Base-by-base conservation (phyloP, 2,329 filamentous ascomycete genomes). In the Paraconiothyrium brasiliense region DNA sequence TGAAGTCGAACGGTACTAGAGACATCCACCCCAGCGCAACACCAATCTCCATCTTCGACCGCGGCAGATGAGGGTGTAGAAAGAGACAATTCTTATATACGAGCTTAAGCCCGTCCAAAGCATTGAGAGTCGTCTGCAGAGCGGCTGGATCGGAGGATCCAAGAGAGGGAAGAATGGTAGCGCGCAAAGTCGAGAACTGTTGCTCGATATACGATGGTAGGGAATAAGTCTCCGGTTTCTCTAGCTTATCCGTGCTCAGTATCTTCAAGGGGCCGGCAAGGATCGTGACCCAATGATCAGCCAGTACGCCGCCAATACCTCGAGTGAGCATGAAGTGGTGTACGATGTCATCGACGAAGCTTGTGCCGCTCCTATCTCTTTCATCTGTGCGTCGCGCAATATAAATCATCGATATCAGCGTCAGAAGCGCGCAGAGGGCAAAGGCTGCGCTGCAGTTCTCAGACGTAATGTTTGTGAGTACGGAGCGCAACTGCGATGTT, bases 241-340 rank as follows among this genome's bases (percentile, higher is more conserved):
- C 30, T 11, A 58, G 27, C 24, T 35, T 50, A 11, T 51, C 56
- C 1, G 32, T 58, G 14, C 56, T 58, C 24, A 58, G 41, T 3
- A 58, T 44, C 4, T 35, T 51, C 0, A 58, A 37, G 8, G 56
- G 56, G 6, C 56, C 56, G 1, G 34, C 7, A 24, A 58, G 1
- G 24, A 58, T 51, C 6, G 39, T 58, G n/a, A 16, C 35, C 56
- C 56, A 58, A 35, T 58, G 56, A 11, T 58, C 46, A 27, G 30
- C 46, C 35, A 58, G 47, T 4, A 58, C 56, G 3, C 47, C 56
- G 3, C 56, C 56, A 35, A 58, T 58, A 9, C 56, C 56, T n/a
- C 56, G 56, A 39, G 56, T 58, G 20, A 58, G 56, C 56, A 58
- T 58, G 47, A 58, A 58, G 41, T 58, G 56, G 24, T 58, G 56